Base-by-base conservation (phyloP, 768 basidiomycete species). In the Suillus clintonianus region DNA sequence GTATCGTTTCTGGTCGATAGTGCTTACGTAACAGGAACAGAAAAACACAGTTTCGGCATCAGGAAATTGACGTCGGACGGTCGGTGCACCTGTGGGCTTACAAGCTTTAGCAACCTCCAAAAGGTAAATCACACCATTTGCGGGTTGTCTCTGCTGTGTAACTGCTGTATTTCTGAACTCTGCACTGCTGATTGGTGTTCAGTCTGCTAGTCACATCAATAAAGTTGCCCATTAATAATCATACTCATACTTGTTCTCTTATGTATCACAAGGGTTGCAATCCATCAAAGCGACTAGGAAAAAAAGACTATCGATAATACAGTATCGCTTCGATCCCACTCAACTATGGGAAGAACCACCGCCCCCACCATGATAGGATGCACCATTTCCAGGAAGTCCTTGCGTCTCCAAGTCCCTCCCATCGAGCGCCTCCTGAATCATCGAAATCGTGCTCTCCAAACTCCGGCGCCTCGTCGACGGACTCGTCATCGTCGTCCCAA, bases 361-460 rank as follows among this genome's bases (percentile, higher is more conserved):
- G 15, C 54, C 42, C 55, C 64, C 59, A 48, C 67, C 10, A 27
- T 59, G 4, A 70, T 64, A 30, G 30, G 30, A 13, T 70, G 62
- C 22, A 72, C 72, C 47, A 10, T 62, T 62, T 70, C 77, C 50
- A 75, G 63, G 47, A 61, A 62, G 61, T 64, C 69, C 64, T 62
- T 47, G 59, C 37, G 62, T 61, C 43, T 83, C 82, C 50, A 75
- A 67, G 39, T 82, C 83, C 69, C 83, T 88, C 37, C 92, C 92
- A 59, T 97, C 95, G 77, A 90, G 88, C 7, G 92, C 97, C 68
- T 94, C 94, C 77, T 95, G 90, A 71, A 99, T 97, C 74, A 98
- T 85, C 65, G 90, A 90, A 83, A 96, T 95, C 59, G 97, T 99
- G 74, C 91, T 95, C 82, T 98, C 97, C 75, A 99, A 76, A 74